Base-by-base conservation (phyloP, 108 stramenopile genomes). In the Conticribra guillardii region DNA sequence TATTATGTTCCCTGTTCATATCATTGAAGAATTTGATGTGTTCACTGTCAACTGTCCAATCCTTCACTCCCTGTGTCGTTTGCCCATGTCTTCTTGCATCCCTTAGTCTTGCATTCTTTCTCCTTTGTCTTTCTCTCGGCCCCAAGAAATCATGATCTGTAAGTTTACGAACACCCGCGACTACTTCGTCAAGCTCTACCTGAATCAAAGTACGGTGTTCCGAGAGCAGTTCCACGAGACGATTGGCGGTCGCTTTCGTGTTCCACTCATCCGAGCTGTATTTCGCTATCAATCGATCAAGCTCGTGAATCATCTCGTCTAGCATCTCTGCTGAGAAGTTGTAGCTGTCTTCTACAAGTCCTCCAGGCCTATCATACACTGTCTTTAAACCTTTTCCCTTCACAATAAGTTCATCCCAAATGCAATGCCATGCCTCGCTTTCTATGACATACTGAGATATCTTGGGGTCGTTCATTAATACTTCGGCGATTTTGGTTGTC, bases 141-240 rank as follows among this genome's bases (percentile, higher is more conserved):
- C 80, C 76, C 5, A 81, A 71, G 54, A 72, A 65, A 61, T 76
- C 80, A 29, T 58, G 54, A 2, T 65, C 70, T 1, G 63, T 50
- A 24, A 76, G 63, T 55, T 47, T 15, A 3, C 78, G 65, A 27
- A 22, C 37, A n/a, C 73, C 78, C 24, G 51, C 11, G 21, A 46
- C 44, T 22, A 79, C 73, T 19, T 79, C 72, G 17, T 68, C 41
- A 3, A 79, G 47, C 46, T 79, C 72, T 16, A 26, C 18, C 44
- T 68, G 59, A 34, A 73, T 22, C 15, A 54, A 47, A 48, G 1
- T n/a, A 17, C 50, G 48, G 54, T 79, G 78, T 30, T 74, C 72
- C 4, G 28, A 28, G 28, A 79, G 41, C 14, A 79, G 59, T 7
- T 46, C 31, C 28, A 79, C 78, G 16, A 68, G 4, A 46, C 67